Percentiles rank a stretch among this genome's conserved stretches.
Conservation (phyloP, 2,329 filamentous ascomycete genomes). For the Apiospora sp. region DNA sequence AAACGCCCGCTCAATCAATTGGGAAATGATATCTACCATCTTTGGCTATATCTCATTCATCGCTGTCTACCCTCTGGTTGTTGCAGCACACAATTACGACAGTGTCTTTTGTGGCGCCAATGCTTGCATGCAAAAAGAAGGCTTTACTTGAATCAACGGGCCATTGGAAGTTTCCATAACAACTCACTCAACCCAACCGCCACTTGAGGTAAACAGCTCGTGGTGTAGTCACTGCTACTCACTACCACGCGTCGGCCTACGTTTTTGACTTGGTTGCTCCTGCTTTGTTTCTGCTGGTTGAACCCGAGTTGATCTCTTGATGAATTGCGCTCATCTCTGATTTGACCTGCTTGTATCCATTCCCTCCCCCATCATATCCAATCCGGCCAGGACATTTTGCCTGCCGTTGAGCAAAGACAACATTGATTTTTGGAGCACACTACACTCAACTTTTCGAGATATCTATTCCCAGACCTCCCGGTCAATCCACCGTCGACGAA, state of each 20-base stretch:
- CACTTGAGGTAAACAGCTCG: conserved; percentile 1
- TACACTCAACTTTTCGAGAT: conserved; percentile 21
- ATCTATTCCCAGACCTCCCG: conserved; percentile 16
- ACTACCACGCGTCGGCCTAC: background rate
- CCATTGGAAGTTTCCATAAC: conserved; percentile 1
- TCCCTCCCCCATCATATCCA: background rate
- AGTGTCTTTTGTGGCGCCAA: background rate
- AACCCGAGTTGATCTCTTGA: background rate
- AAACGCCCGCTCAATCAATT: too few relatives aligned
- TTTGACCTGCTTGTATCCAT: background rate
- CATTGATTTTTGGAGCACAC: conserved; percentile 32
- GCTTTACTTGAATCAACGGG: background rate
- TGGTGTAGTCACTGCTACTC: background rate
- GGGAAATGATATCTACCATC: background rate
- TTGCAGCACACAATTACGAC: background rate
- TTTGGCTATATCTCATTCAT: background rate
- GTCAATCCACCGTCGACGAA: background rate
- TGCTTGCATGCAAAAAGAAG: background rate
- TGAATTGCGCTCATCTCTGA: background rate
- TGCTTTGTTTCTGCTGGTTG: background rate
- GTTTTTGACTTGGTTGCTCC: background rate
- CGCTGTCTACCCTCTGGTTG: background rate
- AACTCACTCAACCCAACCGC: background rate
- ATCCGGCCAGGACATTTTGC: background rate
- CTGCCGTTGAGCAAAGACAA: conserved; percentile 24